A percentile compares a stretch with the other conserved stretches of the same genome.
phyloP scores from a whole-genome alignment of 78 protist genomes.

The Isochrysis galbana region DNA sequence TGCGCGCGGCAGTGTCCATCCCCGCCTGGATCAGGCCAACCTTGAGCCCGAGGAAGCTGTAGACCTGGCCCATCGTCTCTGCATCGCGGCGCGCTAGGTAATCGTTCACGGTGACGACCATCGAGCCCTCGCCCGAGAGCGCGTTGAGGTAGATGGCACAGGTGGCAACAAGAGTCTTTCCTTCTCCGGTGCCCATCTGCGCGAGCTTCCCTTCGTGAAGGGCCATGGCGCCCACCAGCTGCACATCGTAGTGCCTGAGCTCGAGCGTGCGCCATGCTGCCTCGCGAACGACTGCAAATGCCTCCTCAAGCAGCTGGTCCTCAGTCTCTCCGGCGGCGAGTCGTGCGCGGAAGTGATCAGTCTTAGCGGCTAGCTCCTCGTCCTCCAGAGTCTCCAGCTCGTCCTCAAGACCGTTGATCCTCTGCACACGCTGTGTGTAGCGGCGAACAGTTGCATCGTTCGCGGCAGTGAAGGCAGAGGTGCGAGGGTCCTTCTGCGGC shows the following conservation, averaged over 20 bases:
- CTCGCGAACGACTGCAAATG: slow-evolving; percentile 49
- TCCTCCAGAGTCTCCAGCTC: slow-evolving; percentile 13
- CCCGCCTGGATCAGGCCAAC: slow-evolving; percentile 43
- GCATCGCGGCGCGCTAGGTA: slow-evolving; percentile 59
- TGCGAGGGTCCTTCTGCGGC: background rate
- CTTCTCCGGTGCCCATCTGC: slow-evolving; percentile 59
- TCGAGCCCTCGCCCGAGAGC: slow-evolving; percentile 38
- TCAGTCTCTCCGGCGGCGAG: background rate
- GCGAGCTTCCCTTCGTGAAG: slow-evolving; percentile 39
- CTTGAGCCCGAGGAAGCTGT: slow-evolving; percentile 39
- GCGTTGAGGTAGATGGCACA: slow-evolving; percentile 38
- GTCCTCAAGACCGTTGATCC: slow-evolving; percentile 29
- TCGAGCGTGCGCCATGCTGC: slow-evolving; percentile 43
- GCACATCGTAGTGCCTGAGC: slow-evolving; percentile 57
- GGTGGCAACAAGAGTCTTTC: slow-evolving; percentile 46
- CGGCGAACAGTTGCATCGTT: background rate
- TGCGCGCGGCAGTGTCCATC: background rate
- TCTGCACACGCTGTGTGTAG: background rate
- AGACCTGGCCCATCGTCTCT: slow-evolving; percentile 50
- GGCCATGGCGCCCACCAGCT: slow-evolving; percentile 48
- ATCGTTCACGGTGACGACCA: slow-evolving; percentile 50
- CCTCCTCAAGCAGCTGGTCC: slow-evolving; percentile 29
- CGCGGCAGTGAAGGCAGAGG: background rate
- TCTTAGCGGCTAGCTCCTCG: background rate
- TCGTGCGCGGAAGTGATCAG: background rate